Base-by-base conservation (phyloP, 169 alveolate species). In the Plasmodium chabaudi region DNA sequence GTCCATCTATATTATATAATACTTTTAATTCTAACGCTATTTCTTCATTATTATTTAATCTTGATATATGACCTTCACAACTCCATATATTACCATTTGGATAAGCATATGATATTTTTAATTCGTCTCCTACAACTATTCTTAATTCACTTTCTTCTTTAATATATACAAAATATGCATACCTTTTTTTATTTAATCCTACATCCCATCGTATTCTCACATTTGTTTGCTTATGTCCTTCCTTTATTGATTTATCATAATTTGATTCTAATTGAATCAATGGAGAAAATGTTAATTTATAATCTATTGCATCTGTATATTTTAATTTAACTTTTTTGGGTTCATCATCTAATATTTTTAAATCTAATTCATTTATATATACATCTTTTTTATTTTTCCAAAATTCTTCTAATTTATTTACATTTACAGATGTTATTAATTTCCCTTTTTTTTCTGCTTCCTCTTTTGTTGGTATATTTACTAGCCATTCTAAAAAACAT, bases 241-340 rank as follows among this genome's bases (percentile, higher is more conserved):
- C 98, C 91, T 96, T 96, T 69, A 97, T 92, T 69, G 93, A 93
- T 88, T 96, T 96, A 88, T 98, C 99, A 89, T 96, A 95, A 67
- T 97, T 98, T 42, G 98, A 98, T 92, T 98, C 99, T 21, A 97
- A 95, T 82, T 97, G 95, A 53, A 98, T 94, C 34, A 98, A 88
- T 0, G 98, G 98, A 27, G 95, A 95, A 23, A 93, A 95, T 27
- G 89, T 93, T 17, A 92, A 91, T 87, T 93, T 92, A 63, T 95
- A 95, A 72, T 92, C 93, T 57, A 77, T 68, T 3, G 93, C 95
- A 67, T 93, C 94, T 27, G 74, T 67, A 79, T 93, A 93, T 59
- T 68, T 39, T 72, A 88, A 23, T 69, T 57, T 68, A 0, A 87
- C 87, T n/a, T 63, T 64, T 2, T 25, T 57, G 23, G 69, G 87